Conservation (phyloP, 352 stramenopile species). For the Sclerospora graminicola region DNA sequence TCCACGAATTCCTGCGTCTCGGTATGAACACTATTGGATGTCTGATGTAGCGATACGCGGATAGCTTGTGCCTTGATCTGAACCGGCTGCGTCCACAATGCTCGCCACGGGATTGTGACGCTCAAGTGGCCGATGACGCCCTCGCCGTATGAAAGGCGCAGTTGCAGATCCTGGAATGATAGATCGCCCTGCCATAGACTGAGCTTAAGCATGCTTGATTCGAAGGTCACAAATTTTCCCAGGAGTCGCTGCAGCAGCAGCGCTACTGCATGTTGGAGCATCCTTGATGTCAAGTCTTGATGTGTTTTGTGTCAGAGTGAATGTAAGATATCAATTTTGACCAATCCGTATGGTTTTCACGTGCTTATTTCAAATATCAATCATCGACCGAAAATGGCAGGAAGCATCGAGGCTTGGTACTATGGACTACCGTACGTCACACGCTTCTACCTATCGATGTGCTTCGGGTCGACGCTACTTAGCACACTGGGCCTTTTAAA, state of each 20-base stretch:
- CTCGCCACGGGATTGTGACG: conserved; percentile 79
- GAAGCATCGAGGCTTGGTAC: conserved; percentile 79
- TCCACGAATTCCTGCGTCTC: conserved; percentile 3
- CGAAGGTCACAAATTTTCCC: conserved; percentile 84
- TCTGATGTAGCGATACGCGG: conserved; percentile 59
- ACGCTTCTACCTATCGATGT: conserved; percentile 77
- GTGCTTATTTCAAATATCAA: too few relatives aligned
- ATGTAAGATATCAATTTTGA: background rate
- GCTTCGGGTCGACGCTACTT: conserved; percentile 73
- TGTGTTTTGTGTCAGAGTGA: background rate
- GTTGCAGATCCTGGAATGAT: conserved; percentile 71
- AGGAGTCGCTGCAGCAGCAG: conserved; percentile 80
- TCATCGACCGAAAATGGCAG: conserved; percentile 31
- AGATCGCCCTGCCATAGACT: conserved; percentile 82
- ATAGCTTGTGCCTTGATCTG: conserved; percentile 68
- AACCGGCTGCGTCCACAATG: conserved; percentile 75
- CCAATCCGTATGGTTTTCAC: background rate
- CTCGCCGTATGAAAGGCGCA: conserved; percentile 70
- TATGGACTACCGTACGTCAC: conserved; percentile 78
- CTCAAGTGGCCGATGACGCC: conserved; percentile 66
- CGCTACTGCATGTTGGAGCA: conserved; percentile 77
- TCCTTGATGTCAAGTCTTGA: conserved; percentile 7
- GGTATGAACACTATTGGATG: conserved; percentile 17
- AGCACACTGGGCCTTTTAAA: conserved; percentile 74
- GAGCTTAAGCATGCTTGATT: conserved; percentile 75